Percentiles rank a stretch among this genome's conserved stretches.
These are phyloP conservation scores for Triticum dicoccoides DNA, from an alignment of 176 grass and related monocot species.

Conservation along the genomic window DNA sequence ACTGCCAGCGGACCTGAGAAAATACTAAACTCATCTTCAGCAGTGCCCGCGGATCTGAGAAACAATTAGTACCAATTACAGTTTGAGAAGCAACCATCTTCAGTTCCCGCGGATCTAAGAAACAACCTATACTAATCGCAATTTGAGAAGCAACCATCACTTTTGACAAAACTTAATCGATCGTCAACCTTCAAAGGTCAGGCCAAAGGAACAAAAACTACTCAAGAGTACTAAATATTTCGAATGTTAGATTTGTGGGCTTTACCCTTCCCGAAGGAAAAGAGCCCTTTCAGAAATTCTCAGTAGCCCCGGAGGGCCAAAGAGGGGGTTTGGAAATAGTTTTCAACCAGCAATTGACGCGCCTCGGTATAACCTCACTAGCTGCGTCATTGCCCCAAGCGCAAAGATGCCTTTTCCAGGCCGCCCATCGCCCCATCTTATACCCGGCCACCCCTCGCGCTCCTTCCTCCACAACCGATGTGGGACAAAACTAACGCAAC, in stretches of 20 bases:
- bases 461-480: background rate
- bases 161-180: too few relatives aligned
- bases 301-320: conserved; percentile 31
- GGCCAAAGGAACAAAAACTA: too few relatives aligned
- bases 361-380: conserved; percentile 82
- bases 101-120: too few relatives aligned
- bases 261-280: background rate
- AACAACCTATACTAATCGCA: too few relatives aligned
- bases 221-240: too few relatives aligned
- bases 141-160: too few relatives aligned
- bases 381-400: conserved; percentile 93
- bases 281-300: conserved; percentile 55
- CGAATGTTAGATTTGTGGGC: background rate
- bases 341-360: conserved; percentile 99
- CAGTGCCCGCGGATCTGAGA: too few relatives aligned
- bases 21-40: too few relatives aligned
- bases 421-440: rapidly evolving
- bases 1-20: too few relatives aligned
- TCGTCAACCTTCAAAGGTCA: too few relatives aligned
- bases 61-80: too few relatives aligned
- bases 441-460: background rate
- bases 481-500: background rate
- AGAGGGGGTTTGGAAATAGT: conserved; percentile 87
- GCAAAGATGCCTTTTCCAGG: conserved; percentile 27
- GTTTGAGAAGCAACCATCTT: too few relatives aligned